Percentiles rank a stretch among this genome's conserved stretches.
phyloP scores from a whole-genome alignment of 352 stramenopile genomes.

The Pythium rhizo-oryzae region DNA sequence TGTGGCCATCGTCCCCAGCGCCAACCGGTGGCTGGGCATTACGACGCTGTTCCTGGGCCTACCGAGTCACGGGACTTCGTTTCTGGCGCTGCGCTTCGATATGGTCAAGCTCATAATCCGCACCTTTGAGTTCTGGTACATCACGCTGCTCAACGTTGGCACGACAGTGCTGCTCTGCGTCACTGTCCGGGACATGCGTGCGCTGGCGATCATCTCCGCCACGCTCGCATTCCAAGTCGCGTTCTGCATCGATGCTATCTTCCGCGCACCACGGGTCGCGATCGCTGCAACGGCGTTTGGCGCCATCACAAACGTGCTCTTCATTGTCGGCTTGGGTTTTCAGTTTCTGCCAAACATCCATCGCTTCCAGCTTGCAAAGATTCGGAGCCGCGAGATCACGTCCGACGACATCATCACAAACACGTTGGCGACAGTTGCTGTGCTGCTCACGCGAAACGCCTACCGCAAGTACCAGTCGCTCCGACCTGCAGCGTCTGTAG shows the following conservation, averaged over 20 bases:
- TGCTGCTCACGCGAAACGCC: constrained; percentile 2
- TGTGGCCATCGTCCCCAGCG: background rate
- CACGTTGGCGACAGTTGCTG: background rate
- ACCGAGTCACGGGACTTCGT: background rate
- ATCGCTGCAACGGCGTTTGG: background rate
- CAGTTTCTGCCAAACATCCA: background rate
- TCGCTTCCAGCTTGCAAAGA: background rate
- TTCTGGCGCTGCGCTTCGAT: background rate
- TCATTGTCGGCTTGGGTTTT: background rate
- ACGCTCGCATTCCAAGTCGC: background rate
- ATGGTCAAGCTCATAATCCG: background rate
- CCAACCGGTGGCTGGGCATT: background rate
- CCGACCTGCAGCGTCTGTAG: background rate
- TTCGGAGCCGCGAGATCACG: background rate
- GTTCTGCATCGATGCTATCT: background rate
- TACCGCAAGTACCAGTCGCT: constrained; percentile 2
- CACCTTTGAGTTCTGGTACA: constrained; percentile 3
- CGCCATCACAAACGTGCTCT: background rate
- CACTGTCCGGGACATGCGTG: background rate
- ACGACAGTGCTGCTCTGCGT: background rate
- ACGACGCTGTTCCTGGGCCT: background rate
- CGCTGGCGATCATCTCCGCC: background rate
- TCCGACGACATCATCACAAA: background rate
- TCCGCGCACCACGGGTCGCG: background rate
- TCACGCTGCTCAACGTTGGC: background rate